Conservation (phyloP, 805 yeast species). For the Candida germanica region DNA sequence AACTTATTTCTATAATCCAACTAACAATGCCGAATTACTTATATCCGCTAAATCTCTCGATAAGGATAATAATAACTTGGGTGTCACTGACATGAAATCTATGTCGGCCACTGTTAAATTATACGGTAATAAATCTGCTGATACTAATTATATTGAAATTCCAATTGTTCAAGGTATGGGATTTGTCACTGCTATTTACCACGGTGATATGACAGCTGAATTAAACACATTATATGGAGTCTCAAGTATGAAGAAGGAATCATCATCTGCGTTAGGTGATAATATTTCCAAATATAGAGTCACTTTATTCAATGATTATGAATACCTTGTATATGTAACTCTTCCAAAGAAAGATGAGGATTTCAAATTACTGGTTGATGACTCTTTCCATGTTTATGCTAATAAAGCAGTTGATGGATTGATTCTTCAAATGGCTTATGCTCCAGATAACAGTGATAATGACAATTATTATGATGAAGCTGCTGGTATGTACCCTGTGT, state of each 20-base stretch:
- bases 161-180: conserved; percentile 85
- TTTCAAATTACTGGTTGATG: conserved; percentile 25
- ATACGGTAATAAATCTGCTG: conserved; percentile 26
- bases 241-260: conserved; percentile 20
- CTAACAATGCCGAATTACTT: conserved; percentile 51
- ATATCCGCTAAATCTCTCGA: conserved; percentile 52
- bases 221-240: conserved; percentile 27
- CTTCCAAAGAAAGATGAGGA: conserved; percentile 37
- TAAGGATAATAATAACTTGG: conserved; percentile 33
- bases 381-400: conserved; percentile 42
- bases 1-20: conserved; percentile 55
- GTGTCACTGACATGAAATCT: conserved; percentile 45
- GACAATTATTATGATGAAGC: conserved; percentile 54
- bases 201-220: conserved; percentile 49
- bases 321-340: conserved; percentile 68
- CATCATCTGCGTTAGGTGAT: conserved; percentile 30
- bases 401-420: conserved; percentile 45
- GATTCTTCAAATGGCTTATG: conserved; percentile 35
- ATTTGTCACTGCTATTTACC: conserved; percentile 63
- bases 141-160: conserved; percentile 41
- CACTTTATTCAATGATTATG: conserved; percentile 50
- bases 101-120: conserved; percentile 50
- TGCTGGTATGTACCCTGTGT: conserved; percentile 65
- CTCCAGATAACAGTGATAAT: conserved; percentile 25
- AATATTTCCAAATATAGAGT: conserved; percentile 53